Base-by-base conservation (phyloP, 352 stramenopile species). In the Salisapilia sapeloensis region DNA sequence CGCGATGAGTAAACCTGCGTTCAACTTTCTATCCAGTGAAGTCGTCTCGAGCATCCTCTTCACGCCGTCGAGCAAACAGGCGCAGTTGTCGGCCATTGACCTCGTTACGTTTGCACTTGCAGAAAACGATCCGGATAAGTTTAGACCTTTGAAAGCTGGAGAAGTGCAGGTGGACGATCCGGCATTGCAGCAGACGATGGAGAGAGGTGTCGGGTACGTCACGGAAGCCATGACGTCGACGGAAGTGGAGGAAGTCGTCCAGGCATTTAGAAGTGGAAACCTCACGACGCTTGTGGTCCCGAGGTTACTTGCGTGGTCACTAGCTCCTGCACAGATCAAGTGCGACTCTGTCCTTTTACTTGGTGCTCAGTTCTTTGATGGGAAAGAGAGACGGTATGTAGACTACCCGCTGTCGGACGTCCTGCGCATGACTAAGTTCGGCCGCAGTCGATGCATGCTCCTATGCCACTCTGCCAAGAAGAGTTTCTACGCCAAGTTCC, bases 1-100 rank as follows among this genome's bases (percentile, higher is more conserved):
- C 42, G 92, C 94, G 2, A 99, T 99, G 95, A 83, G 84, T 5
- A 99, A 99, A 50, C 94, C 95, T 8, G 67, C 96, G 27, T 99
- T 97, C 71, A 97, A 97, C 53, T 77, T 80, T 11, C 65, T 98
- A 5, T 61, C 66, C 18, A 77, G 79, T 28, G 20, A 35, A 38
- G 77, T 78, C 24, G 95, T 97, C 46, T 83, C 79, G 17, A 76
- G 77, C 0, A 60, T 99, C 8, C 70, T 99, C 23, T 99, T 99
- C 56, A 94, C 98, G 20, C 93, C 96, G 7, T 98, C 93, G 11
- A 67, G 82, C 15, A 97, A 97, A 53, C 96, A 99, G 55, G 91
- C 92, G 17, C 93, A 99, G 53, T 61, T 99, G 14, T 98, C 86
- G 10, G 94, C 95, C 4, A 98, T 99, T 49, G 95, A 99, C 59